A percentile compares a stretch with the other conserved stretches of the same genome.
phyloP scores from a whole-genome alignment of 2,329 filamentous ascomycete species.

The Dactylonectria estremocensis region DNA sequence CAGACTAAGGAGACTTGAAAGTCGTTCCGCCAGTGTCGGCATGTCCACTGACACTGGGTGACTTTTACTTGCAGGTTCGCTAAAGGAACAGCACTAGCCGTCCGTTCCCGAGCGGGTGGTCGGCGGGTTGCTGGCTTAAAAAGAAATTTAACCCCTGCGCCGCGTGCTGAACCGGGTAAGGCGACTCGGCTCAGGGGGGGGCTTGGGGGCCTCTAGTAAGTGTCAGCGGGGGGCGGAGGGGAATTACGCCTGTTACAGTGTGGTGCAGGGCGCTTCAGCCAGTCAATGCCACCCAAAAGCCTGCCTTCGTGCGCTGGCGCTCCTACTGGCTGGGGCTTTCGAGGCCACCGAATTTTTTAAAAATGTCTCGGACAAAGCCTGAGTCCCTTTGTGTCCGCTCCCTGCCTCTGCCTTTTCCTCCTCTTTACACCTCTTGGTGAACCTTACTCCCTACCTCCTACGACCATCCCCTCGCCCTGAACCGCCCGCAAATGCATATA shows the following conservation, averaged over 20 bases:
- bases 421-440: conserved; percentile 50
- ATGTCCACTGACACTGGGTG: neutral
- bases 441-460: conserved; percentile 34
- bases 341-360: conserved; percentile 44
- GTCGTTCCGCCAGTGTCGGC: conserved; percentile 2
- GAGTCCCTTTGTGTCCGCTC: conserved; percentile 12
- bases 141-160: conserved; percentile 11
- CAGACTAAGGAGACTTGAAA: conserved; percentile 11
- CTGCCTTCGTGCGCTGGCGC: conserved; percentile 14
- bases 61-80: neutral
- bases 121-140: conserved; percentile 20
- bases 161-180: conserved; percentile 24
- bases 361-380: conserved; percentile 38
- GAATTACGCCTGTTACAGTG: conserved; percentile 21
- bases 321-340: conserved; percentile 19
- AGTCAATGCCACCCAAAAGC: conserved; percentile 23
- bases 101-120: conserved; percentile 28
- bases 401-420: conserved; percentile 23
- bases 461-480: conserved; percentile 33
- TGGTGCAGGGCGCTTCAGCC: conserved; percentile 24
- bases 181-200: conserved; percentile 12
- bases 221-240: conserved; percentile 17
- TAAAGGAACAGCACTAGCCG: conserved; percentile 13
- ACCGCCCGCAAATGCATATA: conserved; percentile 69
- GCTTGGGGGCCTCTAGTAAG: neutral